Evolutionary conservation across 2,329 filamentous ascomycete species (phyloP), one percentile per base, ranked within the genome.

Genomic region (Botrytis hyacinthi): DNA sequence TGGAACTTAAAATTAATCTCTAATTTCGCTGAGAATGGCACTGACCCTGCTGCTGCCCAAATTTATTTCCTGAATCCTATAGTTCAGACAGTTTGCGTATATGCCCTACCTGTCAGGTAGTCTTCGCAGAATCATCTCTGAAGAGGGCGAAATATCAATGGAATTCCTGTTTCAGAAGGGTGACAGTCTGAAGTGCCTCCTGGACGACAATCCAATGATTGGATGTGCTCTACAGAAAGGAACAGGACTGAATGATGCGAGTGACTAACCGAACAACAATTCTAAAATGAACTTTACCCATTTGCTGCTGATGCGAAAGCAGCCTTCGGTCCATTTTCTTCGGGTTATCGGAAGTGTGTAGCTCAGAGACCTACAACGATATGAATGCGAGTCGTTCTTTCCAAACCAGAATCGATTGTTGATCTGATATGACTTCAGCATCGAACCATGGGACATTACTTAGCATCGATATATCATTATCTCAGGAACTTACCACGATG

Each of bases 21-120:
- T 6, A 29, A 0, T 0, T 54, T 29, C 51, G n/a, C 7, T 18
- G 0, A 29, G 1, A 54, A 54, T 16, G 6, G 6, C 3, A 29
- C 14, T 14, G 14, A 2, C 14, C n/a, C n/a, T 2, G 51, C n/a
- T 54, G 6, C 51, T 54, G 51, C 26, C 1, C n/a, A 2, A 8
- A n/a, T 29, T 54, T 4, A n/a, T 54, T 16, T 29, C 1, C 0
- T 18, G n/a, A 4, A 29, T 18, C 6, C 51, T 54, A 29, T 18
- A 8, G 18, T 29, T 29, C 51, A 16, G n/a, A 29, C 14, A 9
- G 6, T 29, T 29, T 29, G 51, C 14, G 5, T 5, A 29, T 54
- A 1, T 18, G 0, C n/a, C 51, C n/a, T 29, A 4, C n/a, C 14
- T 54, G 6, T 18, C n/a, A 29, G n/a, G 4, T 4, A 18, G 6